Evolutionary conservation across 164 flowering plant genomes (phyloP), one percentile per base, ranked within the genome.

Genomic region (Nymphaea thermarum): DNA sequence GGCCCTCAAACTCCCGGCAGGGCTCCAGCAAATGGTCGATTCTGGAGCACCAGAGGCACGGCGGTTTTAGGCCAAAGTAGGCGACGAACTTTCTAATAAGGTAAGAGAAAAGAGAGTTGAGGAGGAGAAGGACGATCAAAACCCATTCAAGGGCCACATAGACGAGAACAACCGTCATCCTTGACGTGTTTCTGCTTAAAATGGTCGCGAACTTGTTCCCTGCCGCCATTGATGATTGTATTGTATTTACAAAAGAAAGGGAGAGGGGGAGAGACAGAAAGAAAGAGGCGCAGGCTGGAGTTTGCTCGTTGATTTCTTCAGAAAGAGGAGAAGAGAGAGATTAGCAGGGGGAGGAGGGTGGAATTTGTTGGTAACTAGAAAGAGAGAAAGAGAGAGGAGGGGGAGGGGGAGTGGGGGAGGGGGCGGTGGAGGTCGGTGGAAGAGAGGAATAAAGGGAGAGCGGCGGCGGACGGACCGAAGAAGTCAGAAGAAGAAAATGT

Each of bases 81-180:
- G 78, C 78, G 0, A 96, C 84, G 59, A 84, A 94, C 67, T 80
- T 86, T 53, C 77, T 11, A 70, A 88, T 87, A 71, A 94, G 76
- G 73, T 83, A 87, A 62, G 96, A 94, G 64, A 89, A 88, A 4
- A 91, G 77, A 45, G 97, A 88, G 68, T 94, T 91, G 55, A 88
- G 79, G 42, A 94, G 87, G 60, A 91, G 90, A 63, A 88, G 78
- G 61, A 76, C 0, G 67, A 91, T 91, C 36, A 94, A 73, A 75
- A 80, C 68, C 99, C 99, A 94, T 79, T 94, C 99, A 14, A 94
- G 88, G 43, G 85, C 12, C 10, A 86, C 87, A 60, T 88, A 89
- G 71, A 82, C 73, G 14, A 93, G 89, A 72, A 84, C 71, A 25
- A 87, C 69, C 12, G 90, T 84, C 64, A 80, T 69, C 36, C 76